Evolutionary conservation across 345 rosid species (phyloP), one percentile per base, ranked within the genome.

Genomic region (Noccaea caerulescens): DNA sequence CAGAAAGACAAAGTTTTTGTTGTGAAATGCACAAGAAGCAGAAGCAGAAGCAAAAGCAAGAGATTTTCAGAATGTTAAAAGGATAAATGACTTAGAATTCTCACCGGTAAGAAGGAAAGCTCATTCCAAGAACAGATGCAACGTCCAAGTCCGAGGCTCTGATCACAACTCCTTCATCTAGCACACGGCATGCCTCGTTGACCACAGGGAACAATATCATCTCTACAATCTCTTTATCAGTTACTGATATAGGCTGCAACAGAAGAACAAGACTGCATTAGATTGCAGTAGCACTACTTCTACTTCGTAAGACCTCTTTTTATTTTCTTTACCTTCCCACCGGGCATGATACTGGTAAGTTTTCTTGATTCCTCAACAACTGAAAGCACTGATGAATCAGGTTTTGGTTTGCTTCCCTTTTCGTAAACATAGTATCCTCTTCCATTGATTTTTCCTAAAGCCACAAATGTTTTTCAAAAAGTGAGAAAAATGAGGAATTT

Each of bases 21-120:
- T 0, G 18, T 16, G 18, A 16, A 16, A 16, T 16, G 18, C 65
- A 75, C 58, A 16, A 16, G 18, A 16, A 16, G 18, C 18, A 16
- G 18, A 16, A 14, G 33, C 36, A 70, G 8, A 59, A 34, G 34
- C 39, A 16, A 16, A 16, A 16, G 18, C 18, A 54, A 20, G 3
- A 16, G 7, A 49, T 7, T n/a, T 34, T 37, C 39, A 36, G 41
- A 44, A 44, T n/a, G 30, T 16, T 16, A 16, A 16, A 16, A 16
- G 18, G 18, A 16, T 16, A 16, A 16, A 53, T 43, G 50, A 27
- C 13, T 53, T 54, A 14, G 10, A 75, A 20, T 32, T 58, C 86
- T 82, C 65, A 94, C 99, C 90, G 91, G 69, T 87, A 91, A 79
- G 91, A 83, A 58, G 99, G 99, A 82, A 94, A 94, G 72, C 97